These are phyloP conservation scores for Salpingoeca rosetta DNA, from an alignment of 78 protist species.

Conservation along the genomic window DNA sequence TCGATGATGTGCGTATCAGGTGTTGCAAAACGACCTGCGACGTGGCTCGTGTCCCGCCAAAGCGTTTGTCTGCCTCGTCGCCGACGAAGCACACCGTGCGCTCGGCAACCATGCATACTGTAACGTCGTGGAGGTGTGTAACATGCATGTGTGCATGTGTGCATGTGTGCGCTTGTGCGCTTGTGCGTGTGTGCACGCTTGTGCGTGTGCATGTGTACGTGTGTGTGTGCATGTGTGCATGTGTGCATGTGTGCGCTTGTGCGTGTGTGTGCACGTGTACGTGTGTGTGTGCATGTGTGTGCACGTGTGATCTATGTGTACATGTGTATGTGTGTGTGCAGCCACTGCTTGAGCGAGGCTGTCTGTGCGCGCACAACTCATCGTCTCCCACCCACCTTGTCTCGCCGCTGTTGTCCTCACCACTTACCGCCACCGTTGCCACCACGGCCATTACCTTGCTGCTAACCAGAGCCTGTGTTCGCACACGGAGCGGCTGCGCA, in stretches of 20 bases:
- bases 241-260: slow-evolving; percentile 16
- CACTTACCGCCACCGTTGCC: no score
- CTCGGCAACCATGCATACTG: slow-evolving; percentile 65
- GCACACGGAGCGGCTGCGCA: slow-evolving; percentile 44
- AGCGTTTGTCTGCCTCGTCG: slow-evolving; percentile 36
- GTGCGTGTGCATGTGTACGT: background rate
- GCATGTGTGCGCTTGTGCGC: background rate
- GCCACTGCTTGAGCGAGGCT: no score
- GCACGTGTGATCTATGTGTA: no score
- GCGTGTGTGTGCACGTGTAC: slow-evolving; percentile 9
- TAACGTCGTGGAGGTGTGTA: background rate
- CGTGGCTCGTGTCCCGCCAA: slow-evolving; percentile 24
- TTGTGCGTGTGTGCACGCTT: slow-evolving; percentile 16
- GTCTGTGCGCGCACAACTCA: no score
- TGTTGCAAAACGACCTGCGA: slow-evolving; percentile 49
- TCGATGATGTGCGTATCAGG: background rate
- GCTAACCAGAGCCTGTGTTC: background rate
- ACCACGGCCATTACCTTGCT: no score
- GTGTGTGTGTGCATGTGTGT: slow-evolving; percentile 18
- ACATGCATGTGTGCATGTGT: background rate
- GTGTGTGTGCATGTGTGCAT: slow-evolving; percentile 16
- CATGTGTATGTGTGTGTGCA: no score
- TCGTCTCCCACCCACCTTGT: no score
- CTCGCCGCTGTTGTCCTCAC: no score
- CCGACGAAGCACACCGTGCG: slow-evolving; percentile 85